Evolutionary conservation across 371 early-diverging fungal species (phyloP).

Genomic region (Syncephalastrum contaminatum): DNA sequence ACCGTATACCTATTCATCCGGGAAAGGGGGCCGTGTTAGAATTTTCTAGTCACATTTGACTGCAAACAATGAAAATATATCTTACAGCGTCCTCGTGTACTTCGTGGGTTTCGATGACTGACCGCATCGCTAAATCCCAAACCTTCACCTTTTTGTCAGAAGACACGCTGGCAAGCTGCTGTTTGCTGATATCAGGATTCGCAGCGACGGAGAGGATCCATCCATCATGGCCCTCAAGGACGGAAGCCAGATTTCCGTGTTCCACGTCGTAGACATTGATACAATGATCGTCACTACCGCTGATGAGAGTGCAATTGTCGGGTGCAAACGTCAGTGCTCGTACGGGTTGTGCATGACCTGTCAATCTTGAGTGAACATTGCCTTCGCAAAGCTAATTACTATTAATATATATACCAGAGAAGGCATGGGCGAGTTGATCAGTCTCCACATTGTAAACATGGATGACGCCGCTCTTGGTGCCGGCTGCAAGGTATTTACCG

Average conservation of each 20-base stretch:
- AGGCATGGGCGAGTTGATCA: slow-evolving; percentile 64
- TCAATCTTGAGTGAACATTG: slow-evolving; percentile 2
- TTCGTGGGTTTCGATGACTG: slow-evolving; percentile 81
- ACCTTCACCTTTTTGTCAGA: slow-evolving; percentile 80
- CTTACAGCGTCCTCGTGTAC: slow-evolving; percentile 74
- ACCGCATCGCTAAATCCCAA: slow-evolving; percentile 74
- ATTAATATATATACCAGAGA: slow-evolving; percentile 50
- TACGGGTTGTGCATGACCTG: slow-evolving; percentile 77
- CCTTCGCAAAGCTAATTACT: slow-evolving; percentile 13
- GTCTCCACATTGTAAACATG: slow-evolving; percentile 74
- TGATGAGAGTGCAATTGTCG: slow-evolving; percentile 69
- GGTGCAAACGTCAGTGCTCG: slow-evolving; percentile 72
- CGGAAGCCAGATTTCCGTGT: slow-evolving; percentile 73
- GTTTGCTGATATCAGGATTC: slow-evolving; percentile 64
- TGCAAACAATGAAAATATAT: too few relatives aligned
- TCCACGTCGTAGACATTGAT: slow-evolving; percentile 83
- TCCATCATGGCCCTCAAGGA: slow-evolving; percentile 72
- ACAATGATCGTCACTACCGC: slow-evolving; percentile 80
- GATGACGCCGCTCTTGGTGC: slow-evolving; percentile 76
- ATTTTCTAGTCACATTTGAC: too few relatives aligned
- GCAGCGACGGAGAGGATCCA: slow-evolving; percentile 77
- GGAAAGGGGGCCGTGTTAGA: not conserved
- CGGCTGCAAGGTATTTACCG: slow-evolving; percentile 74
- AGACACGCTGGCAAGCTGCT: slow-evolving; percentile 71
- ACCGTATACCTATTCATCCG: slow-evolving; percentile 65